These are phyloP conservation scores for Moricandia arvensis DNA, from an alignment of 345 rosid species.

Conservation along the genomic window DNA sequence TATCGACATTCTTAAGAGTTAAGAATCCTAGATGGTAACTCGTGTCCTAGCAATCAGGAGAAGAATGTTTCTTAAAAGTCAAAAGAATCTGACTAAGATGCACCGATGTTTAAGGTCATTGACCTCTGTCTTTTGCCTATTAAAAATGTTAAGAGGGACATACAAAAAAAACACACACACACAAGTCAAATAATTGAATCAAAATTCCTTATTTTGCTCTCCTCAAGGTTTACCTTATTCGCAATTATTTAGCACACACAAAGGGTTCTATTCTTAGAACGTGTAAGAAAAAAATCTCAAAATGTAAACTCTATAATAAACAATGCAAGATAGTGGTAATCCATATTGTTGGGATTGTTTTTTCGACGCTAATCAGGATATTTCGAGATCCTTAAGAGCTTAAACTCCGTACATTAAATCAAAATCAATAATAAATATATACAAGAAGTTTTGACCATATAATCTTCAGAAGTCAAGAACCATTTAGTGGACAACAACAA, in stretches of 20 bases:
- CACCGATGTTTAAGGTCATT: conserved; percentile 9
- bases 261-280: conserved; percentile 32
- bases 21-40: conserved; percentile 22
- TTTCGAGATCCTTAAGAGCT: conserved; percentile 25
- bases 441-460: conserved; percentile 16
- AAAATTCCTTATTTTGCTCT: not conserved
- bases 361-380: conserved; percentile 15
- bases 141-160: conserved; percentile 26
- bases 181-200: conserved; percentile 22
- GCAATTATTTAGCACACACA: conserved; percentile 14
- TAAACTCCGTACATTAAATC: conserved; percentile 14
- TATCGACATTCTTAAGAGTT: not conserved
- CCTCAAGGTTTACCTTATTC: not conserved
- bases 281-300: conserved; percentile 13
- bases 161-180: not conserved
- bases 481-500: conserved; percentile 34
- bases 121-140: conserved; percentile 32
- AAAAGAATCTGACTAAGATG: conserved; percentile 29
- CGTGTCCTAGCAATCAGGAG: conserved; percentile 16
- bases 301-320: conserved; percentile 9
- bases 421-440: not conserved
- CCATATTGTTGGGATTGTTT: conserved; percentile 22
- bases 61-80: conserved; percentile 14
- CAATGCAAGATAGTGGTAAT: conserved; percentile 32
- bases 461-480: conserved; percentile 20